phyloP scores from a whole-genome alignment of 1,284 basidiomycete species.

The Caloboletus firmus region DNA sequence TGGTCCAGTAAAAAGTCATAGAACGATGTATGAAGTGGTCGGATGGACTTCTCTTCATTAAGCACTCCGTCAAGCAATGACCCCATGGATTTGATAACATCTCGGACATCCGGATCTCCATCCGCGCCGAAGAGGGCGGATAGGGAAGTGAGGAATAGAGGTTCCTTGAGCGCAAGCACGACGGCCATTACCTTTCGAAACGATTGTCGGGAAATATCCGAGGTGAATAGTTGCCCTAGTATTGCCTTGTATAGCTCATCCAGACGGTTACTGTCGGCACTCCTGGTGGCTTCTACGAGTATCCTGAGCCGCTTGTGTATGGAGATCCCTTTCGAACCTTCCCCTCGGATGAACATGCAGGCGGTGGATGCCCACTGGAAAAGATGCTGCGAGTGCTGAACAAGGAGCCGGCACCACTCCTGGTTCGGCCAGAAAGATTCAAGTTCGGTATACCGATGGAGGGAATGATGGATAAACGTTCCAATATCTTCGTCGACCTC shows the following conservation, averaged over 20 bases:
- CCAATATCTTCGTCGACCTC: neutral
- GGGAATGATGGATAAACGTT: neutral
- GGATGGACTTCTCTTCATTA: neutral
- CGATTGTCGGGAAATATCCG: neutral
- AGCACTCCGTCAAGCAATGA: neutral
- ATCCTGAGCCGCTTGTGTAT: neutral
- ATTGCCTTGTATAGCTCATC: neutral
- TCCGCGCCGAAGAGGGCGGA: neutral
- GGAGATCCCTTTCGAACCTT: neutral
- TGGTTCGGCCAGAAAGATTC: neutral
- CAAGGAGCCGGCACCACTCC: slow-evolving; percentile 1
- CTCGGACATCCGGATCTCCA: neutral
- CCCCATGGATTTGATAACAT: slow-evolving; percentile 3
- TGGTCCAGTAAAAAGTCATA: slow-evolving; percentile 9
- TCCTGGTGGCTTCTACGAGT: neutral
- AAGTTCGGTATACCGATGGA: neutral
- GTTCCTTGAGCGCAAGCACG: slow-evolving; percentile 7
- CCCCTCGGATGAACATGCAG: neutral
- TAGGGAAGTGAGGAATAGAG: neutral
- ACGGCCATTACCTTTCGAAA: neutral
- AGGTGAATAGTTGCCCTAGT: neutral
- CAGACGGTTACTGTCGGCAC: neutral
- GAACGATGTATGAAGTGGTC: neutral
- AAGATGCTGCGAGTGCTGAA: neutral
- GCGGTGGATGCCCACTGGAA: neutral